Evolutionary conservation across 225 moss, liverwort and hornwort species (phyloP), one percentile per base, ranked within the genome.

Genomic region (Physcomitrium patens): DNA sequence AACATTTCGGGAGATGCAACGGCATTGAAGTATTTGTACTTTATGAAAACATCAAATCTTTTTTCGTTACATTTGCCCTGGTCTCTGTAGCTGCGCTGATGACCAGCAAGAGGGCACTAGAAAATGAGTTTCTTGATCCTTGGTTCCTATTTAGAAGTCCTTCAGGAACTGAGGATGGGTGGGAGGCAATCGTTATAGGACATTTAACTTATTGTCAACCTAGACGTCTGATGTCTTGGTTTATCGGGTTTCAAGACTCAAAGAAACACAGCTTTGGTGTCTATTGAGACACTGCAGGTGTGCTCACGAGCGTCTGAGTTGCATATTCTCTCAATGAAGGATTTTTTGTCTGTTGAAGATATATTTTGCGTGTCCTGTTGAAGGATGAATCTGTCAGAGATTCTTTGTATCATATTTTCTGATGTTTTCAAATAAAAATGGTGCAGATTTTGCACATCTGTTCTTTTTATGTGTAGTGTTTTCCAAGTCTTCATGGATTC

Each of bases 1-100:
- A 76, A 89, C 86, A 27, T 89, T 86, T 64, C 83, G 83, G 20
- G 83, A 89, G 73, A 89, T 89, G 86, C 85, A 85, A 62, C 65
- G 88, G 63, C 88, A 89, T 71, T 89, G 67, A 83, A 52, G 67
- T 45, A 37, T 19, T 13, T 84, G 67, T 81, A 75, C 24, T 71
- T 58, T 71, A 75, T 67, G 28, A 72, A 70, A 56, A 2, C 18
- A 9, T 68, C 51, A 43, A 43, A 3, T 60, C 1, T 13, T 31
- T 58, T 22, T 24, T 17, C 57, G 31, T 61, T 57, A 72, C 18
- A 31, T 54, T 47, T 69, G 51, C 46, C 55, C 45, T 17, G 1
- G 66, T 63, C 31, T 54, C 13, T 61, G 22, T 26, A 20, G 11
- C 43, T 66, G 17, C 65, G 65, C n/a, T 44, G 45, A 45, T 56